Evolutionary conservation across 495 filamentous ascomycete genomes (phyloP).

Genomic region (Ascobolus immersus): DNA sequence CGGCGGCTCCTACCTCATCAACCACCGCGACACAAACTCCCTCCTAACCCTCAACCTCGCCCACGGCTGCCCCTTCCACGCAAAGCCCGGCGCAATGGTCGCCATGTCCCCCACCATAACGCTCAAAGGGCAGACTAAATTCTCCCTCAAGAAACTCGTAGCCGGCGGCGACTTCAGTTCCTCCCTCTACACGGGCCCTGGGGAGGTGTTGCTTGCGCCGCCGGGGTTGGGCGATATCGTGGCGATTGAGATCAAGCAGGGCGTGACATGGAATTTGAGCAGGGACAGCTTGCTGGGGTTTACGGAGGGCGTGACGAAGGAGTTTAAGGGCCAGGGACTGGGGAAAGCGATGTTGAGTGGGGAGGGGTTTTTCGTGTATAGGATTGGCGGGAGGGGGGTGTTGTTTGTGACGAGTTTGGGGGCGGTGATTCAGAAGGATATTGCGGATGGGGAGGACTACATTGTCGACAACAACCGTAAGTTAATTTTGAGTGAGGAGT

Average conservation of each 20-base stretch:
- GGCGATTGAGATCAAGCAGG: slow-evolving; percentile 40
- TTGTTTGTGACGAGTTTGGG: slow-evolving; percentile 81
- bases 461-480: slow-evolving; percentile 88
- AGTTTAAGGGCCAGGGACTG: slow-evolving; percentile 69
- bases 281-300: slow-evolving; percentile 53
- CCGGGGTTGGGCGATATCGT: slow-evolving; percentile 65
- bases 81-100: slow-evolving; percentile 74
- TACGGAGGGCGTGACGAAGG: slow-evolving; percentile 54
- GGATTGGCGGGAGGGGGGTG: slow-evolving; percentile 51
- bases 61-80: slow-evolving; percentile 58
- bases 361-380: slow-evolving; percentile 79
- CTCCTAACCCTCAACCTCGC: slow-evolving; percentile 74
- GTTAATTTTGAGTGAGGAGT: too few relatives aligned
- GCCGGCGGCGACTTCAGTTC: slow-evolving; percentile 54
- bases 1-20: slow-evolving; percentile 78
- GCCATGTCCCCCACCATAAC: slow-evolving; percentile 77
- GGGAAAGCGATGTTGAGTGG: slow-evolving; percentile 82
- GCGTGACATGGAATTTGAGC: slow-evolving; percentile 56
- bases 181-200: slow-evolving; percentile 71
- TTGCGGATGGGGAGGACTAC: slow-evolving; percentile 49
- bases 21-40: slow-evolving; percentile 74
- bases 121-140: slow-evolving; percentile 53
- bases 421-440: slow-evolving; percentile 80
- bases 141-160: slow-evolving; percentile 63
- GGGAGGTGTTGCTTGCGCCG: slow-evolving; percentile 67